Evolutionary conservation across 495 filamentous ascomycete species (phyloP).

Genomic region (Endocarpon pusillum): DNA sequence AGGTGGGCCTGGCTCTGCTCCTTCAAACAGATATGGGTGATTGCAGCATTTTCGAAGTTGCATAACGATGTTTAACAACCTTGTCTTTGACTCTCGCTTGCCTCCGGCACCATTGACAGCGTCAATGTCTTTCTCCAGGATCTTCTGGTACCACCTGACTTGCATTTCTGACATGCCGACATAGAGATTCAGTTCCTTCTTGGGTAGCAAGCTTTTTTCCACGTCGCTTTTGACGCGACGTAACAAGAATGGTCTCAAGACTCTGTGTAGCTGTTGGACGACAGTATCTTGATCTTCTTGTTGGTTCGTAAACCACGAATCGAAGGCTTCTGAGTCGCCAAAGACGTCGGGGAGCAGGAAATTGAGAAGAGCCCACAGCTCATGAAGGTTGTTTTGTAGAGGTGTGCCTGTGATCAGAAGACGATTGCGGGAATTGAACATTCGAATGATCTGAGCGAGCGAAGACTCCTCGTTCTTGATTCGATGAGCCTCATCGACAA

Average conservation of each 20-base stretch:
- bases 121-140: slow-evolving; percentile 97
- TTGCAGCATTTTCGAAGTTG: slow-evolving; percentile 98
- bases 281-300: slow-evolving; percentile 83
- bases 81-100: slow-evolving; percentile 95
- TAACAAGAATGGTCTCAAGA: slow-evolving; percentile 83
- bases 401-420: slow-evolving; percentile 95
- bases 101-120: slow-evolving; percentile 95
- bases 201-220: slow-evolving; percentile 92
- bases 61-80: slow-evolving; percentile 99
- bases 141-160: slow-evolving; percentile 97
- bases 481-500: slow-evolving; percentile 96
- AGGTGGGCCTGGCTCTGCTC: slow-evolving; percentile 90
- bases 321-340: slow-evolving; percentile 92
- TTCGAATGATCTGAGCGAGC: slow-evolving; percentile 85
- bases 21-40: slow-evolving; percentile 96
- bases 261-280: slow-evolving; percentile 90
- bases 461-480: slow-evolving; percentile 99
- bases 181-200: slow-evolving; percentile 94
- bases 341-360: slow-evolving; percentile 97
- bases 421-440: slow-evolving; percentile 92
- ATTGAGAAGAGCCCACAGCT: slow-evolving; percentile 97
- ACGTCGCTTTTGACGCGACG: slow-evolving; percentile 97
- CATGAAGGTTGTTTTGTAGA: slow-evolving; percentile 95
- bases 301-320: slow-evolving; percentile 91
- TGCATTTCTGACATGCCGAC: slow-evolving; percentile 99